A percentile compares a stretch with the other conserved stretches of the same genome.
Conservation (phyloP, 2,329 filamentous ascomycete genomes). For the Fusarium lyarnte region DNA sequence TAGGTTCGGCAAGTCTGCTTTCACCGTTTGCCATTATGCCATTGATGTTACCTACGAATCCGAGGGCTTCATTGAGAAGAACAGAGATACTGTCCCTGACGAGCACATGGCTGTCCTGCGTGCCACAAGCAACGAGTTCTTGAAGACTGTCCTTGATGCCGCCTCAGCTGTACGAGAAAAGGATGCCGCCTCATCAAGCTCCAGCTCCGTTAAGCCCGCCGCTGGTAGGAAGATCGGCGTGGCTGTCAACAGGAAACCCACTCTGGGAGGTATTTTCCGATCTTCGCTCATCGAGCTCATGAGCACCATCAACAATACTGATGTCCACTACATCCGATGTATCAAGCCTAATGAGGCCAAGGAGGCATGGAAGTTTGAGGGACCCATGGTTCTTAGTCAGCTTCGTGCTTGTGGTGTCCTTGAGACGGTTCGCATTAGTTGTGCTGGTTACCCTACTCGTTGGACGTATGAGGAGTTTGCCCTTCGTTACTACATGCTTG, state of each 20-base stretch:
- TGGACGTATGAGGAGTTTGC: constrained; percentile 99
- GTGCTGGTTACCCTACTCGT: constrained; percentile 93
- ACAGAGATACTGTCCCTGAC: constrained; percentile 96
- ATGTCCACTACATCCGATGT: constrained; percentile 98
- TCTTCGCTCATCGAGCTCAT: constrained; percentile 98
- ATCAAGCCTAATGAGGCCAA: constrained; percentile 99
- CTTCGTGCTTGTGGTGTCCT: constrained; percentile 97
- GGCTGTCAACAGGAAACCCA: constrained; percentile 94
- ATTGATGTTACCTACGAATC: constrained; percentile 99
- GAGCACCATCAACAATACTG: constrained; percentile 96
- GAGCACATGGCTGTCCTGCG: constrained; percentile 95
- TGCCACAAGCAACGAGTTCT: constrained; percentile 84
- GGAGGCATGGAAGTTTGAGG: constrained; percentile 96
- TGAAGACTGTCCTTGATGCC: constrained; percentile 84
- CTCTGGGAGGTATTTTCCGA: constrained; percentile 97
- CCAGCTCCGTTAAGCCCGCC: constrained; percentile 80
- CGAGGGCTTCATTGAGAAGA: constrained; percentile 99
- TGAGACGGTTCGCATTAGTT: constrained; percentile 97
- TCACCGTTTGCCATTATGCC: constrained; percentile 98
- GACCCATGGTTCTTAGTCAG: constrained; percentile 98
- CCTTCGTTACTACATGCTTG: constrained; percentile 96
- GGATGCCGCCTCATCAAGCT: constrained; percentile 72
- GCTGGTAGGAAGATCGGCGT: constrained; percentile 88
- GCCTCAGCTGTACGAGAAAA: constrained; percentile 91
- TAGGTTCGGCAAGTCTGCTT: constrained; percentile 94